These are phyloP conservation scores for Fusarium tuaranense DNA, from an alignment of 2,329 filamentous ascomycete genomes.

Conservation along the genomic window DNA sequence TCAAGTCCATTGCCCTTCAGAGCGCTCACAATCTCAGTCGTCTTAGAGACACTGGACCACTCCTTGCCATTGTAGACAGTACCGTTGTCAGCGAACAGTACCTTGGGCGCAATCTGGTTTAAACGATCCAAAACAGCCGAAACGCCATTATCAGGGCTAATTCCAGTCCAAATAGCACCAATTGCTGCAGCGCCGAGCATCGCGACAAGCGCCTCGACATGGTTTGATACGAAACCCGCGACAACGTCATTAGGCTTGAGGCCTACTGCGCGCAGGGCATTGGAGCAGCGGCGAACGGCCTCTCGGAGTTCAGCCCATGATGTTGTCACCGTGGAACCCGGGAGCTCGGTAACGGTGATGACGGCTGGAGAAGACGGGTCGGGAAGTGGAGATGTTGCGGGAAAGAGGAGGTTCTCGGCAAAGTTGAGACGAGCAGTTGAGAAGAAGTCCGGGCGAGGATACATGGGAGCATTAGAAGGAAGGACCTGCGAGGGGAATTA, in stretches of 20 bases:
- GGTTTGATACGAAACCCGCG: conserved; percentile 88
- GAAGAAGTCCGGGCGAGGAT: conserved; percentile 90
- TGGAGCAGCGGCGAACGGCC: conserved; percentile 78
- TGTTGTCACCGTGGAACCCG: conserved; percentile 65
- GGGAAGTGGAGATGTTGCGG: conserved; percentile 56
- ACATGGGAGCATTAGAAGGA: conserved; percentile 76
- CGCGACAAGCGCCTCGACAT: conserved; percentile 86
- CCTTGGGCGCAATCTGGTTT: conserved; percentile 83
- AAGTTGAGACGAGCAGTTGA: conserved; percentile 85
- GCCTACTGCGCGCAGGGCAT: conserved; percentile 74
- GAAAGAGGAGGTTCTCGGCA: conserved; percentile 93
- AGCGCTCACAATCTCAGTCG: conserved; percentile 77
- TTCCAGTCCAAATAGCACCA: conserved; percentile 92
- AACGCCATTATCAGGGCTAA: conserved; percentile 92
- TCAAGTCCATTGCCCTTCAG: conserved; percentile 72
- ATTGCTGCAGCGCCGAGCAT: conserved; percentile 87
- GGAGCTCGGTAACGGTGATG: conserved; percentile 83
- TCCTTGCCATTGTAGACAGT: conserved; percentile 91
- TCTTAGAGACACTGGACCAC: conserved; percentile 84
- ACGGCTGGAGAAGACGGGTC: conserved; percentile 75
- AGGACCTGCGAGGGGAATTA: conserved; percentile 68
- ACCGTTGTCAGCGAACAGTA: conserved; percentile 90
- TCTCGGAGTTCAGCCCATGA: conserved; percentile 87
- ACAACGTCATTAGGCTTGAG: conserved; percentile 68
- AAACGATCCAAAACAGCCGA: conserved; percentile 91